Conservation (phyloP, 192 early-diverging fungal species). For the Chytriomyces hyalinus region DNA sequence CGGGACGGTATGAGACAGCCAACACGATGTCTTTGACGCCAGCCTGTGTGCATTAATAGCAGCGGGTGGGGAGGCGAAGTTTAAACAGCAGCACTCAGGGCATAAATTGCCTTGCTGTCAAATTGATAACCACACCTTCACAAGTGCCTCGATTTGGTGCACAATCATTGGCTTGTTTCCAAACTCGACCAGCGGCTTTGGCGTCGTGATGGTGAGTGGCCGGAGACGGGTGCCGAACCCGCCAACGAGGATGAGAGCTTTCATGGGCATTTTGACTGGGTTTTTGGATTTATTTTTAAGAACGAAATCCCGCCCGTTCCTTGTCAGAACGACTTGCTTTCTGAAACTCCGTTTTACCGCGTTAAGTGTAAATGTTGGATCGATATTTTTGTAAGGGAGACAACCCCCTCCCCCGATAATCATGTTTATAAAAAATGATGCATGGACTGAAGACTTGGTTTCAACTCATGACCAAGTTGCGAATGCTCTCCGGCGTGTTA, state of each 20-base stretch:
- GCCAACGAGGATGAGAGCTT: conserved; percentile 70
- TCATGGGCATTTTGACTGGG: conserved; percentile 43
- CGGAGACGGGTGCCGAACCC: conserved; percentile 97
- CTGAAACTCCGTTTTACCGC: no score
- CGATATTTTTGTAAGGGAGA: no score
- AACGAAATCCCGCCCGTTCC: no score
- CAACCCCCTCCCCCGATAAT: no score
- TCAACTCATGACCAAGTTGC: conserved; percentile 6
- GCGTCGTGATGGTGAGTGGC: conserved; percentile 94
- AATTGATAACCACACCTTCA: conserved; percentile 68
- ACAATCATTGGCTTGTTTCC: conserved; percentile 98
- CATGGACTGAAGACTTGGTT: no score
- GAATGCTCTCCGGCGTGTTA: conserved; percentile 67
- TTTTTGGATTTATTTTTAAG: background rate
- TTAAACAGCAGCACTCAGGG: no score
- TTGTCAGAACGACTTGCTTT: no score
- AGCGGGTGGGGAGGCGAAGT: background rate
- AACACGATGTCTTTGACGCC: conserved; percentile 97
- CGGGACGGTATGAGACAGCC: conserved; percentile 99
- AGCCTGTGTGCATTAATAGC: conserved; percentile 62
- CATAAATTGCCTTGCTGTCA: background rate
- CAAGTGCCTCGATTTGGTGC: conserved; percentile 96
- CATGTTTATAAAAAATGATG: no score
- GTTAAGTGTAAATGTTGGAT: no score
- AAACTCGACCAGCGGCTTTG: conserved; percentile 99